Evolutionary conservation across 1,284 basidiomycete species (phyloP).

Genomic region (Vanrija sp.): DNA sequence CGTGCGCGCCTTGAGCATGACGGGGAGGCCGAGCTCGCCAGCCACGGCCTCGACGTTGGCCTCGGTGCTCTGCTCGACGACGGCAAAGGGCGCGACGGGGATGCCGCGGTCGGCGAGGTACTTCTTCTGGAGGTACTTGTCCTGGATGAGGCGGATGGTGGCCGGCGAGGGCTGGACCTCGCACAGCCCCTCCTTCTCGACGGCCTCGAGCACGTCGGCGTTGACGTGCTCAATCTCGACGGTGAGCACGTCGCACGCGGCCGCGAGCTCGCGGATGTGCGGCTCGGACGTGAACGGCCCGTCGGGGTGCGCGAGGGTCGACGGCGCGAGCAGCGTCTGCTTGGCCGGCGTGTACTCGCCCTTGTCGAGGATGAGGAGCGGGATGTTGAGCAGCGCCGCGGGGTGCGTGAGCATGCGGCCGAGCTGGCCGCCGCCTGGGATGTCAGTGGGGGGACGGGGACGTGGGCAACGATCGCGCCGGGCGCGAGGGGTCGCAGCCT

Average conservation of each 20-base stretch:
- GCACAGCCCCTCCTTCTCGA: constrained; percentile 57
- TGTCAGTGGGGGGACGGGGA: not conserved
- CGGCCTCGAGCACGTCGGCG: constrained; percentile 66
- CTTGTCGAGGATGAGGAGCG: constrained; percentile 82
- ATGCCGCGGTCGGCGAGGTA: constrained; percentile 61
- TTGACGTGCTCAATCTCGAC: constrained; percentile 98
- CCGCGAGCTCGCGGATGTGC: constrained; percentile 76
- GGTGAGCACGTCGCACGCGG: constrained; percentile 81
- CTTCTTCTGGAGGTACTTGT: constrained; percentile 87
- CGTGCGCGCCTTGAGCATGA: constrained; percentile 95
- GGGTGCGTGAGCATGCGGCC: constrained; percentile 95
- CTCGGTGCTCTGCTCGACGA: constrained; percentile 50
- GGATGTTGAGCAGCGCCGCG: constrained; percentile 81
- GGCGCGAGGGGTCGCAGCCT: not conserved
- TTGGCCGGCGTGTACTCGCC: constrained; percentile 82
- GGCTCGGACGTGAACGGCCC: constrained; percentile 80
- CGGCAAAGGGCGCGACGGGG: constrained; percentile 70
- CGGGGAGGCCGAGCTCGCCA: constrained; percentile 67
- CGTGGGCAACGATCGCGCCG: not conserved
- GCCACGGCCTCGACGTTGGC: constrained; percentile 60
- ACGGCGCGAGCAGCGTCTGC: constrained; percentile 66
- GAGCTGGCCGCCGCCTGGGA: constrained; percentile 87
- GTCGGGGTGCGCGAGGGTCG: constrained; percentile 66
- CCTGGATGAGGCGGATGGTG: constrained; percentile 88
- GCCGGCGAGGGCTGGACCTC: constrained; percentile 78